These are phyloP conservation scores for Porogramme epimiltina DNA, from an alignment of 1,284 basidiomycete species.

Conservation along the genomic window DNA sequence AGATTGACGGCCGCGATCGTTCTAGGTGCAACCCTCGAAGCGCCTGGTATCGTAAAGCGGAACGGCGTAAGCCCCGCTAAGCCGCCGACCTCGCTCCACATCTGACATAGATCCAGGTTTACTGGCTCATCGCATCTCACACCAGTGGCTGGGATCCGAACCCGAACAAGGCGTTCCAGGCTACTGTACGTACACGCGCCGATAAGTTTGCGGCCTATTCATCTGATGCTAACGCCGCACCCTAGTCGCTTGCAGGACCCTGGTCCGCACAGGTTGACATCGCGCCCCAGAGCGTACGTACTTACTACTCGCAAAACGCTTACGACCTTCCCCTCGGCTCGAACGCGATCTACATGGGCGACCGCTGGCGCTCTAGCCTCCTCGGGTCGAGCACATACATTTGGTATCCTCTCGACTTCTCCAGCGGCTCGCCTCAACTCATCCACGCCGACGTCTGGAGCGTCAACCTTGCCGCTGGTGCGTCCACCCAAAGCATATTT, in stretches of 20 bases:
- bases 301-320: conserved; percentile 65
- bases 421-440: conserved; percentile 52
- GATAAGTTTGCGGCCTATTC: background rate
- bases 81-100: background rate
- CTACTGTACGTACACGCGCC: conserved; percentile 39
- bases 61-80: conserved; percentile 42
- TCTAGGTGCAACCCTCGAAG: conserved; percentile 57
- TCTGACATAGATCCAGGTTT: conserved; percentile 37
- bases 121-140: conserved; percentile 64
- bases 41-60: conserved; percentile 63
- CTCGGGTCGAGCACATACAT: conserved; percentile 63
- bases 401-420: conserved; percentile 62
- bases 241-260: conserved; percentile 53
- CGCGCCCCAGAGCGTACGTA: conserved; percentile 49
- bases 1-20: background rate
- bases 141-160: conserved; percentile 63
- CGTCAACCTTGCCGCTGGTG: conserved; percentile 48
- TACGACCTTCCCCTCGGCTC: conserved; percentile 54
- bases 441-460: conserved; percentile 62
- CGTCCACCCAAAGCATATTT: background rate
- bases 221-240: background rate
- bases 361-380: conserved; percentile 58
- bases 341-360: conserved; percentile 64
- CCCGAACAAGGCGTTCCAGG: conserved; percentile 61
- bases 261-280: conserved; percentile 63